These are phyloP conservation scores for Diaporthe longicolla DNA, from an alignment of 2,329 filamentous ascomycete genomes.

Conservation along the genomic window DNA sequence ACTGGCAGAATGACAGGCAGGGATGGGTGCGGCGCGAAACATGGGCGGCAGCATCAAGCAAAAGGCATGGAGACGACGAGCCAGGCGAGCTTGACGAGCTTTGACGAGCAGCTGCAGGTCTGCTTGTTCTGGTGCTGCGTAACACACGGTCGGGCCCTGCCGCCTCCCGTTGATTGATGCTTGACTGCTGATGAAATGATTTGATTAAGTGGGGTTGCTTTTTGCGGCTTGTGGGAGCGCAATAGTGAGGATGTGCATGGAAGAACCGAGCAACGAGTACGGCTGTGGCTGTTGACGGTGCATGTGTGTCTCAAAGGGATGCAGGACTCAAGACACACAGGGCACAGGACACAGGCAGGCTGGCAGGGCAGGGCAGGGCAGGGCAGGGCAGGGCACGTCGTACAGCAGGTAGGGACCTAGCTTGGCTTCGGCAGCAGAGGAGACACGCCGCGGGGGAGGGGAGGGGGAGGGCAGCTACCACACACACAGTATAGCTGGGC, in stretches of 20 bases:
- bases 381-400: no score
- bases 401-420: no score
- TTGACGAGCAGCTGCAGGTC: no score
- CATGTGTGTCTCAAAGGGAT: slow-evolving; percentile 7
- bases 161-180: neutral
- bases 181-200: neutral
- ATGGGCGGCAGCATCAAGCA: neutral
- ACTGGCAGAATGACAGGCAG: neutral
- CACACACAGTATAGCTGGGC: no score
- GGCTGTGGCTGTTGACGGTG: neutral
- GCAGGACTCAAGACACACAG: neutral
- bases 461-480: no score
- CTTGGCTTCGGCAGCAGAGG: no score
- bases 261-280: no score
- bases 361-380: no score
- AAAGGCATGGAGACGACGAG: neutral
- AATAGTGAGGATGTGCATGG: neutral
- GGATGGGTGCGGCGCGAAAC: neutral
- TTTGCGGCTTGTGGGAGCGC: slow-evolving; percentile 24
- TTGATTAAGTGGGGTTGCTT: slow-evolving; percentile 1
- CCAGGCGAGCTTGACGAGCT: neutral
- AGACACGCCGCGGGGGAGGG: no score
- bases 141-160: slow-evolving; percentile 27
- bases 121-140: neutral
- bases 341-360: no score